Evolutionary conservation across 2,329 filamentous ascomycete species (phyloP).

Genomic region (Hypomyces rosellus): DNA sequence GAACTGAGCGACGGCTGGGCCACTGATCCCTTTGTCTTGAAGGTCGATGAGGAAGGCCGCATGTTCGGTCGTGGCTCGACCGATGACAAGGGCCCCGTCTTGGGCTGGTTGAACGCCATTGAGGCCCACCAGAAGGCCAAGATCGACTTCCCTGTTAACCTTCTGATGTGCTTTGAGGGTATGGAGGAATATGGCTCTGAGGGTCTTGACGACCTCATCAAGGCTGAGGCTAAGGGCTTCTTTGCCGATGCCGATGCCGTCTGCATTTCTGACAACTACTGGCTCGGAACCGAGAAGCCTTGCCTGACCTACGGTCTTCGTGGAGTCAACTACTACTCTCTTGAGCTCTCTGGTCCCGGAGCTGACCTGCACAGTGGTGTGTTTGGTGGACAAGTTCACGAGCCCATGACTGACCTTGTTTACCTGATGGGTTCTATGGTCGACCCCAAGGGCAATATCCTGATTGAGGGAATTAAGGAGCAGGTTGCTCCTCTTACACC

Average conservation of each 20-base stretch:
- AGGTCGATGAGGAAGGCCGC: conserved; percentile 79
- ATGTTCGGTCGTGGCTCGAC: conserved; percentile 97
- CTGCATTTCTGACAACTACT: conserved; percentile 99
- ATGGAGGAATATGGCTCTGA: conserved; percentile 99
- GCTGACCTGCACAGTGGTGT: conserved; percentile 95
- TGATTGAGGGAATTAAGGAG: conserved; percentile 88
- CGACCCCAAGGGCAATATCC: conserved; percentile 84
- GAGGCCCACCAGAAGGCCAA: conserved; percentile 95
- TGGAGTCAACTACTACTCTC: conserved; percentile 95
- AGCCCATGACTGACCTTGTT: conserved; percentile 96
- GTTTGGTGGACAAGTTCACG: conserved; percentile 91
- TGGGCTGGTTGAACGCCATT: conserved; percentile 97
- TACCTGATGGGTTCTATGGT: conserved; percentile 78
- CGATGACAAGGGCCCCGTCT: conserved; percentile 94
- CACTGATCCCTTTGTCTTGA: conserved; percentile 87
- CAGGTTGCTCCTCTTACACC: conserved; percentile 83
- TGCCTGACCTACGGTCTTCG: conserved; percentile 96
- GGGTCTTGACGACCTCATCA: conserved; percentile 90
- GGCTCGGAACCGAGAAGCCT: conserved; percentile 97
- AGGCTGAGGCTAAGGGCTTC: conserved; percentile 83
- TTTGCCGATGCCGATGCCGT: conserved; percentile 95
- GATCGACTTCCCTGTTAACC: conserved; percentile 91
- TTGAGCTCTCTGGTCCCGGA: conserved; percentile 84
- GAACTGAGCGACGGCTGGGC: conserved; percentile 91
- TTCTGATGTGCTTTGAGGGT: conserved; percentile 98